Evolutionary conservation across 768 basidiomycete genomes (phyloP).

Genomic region (Dictyophora rubrovolvata): DNA sequence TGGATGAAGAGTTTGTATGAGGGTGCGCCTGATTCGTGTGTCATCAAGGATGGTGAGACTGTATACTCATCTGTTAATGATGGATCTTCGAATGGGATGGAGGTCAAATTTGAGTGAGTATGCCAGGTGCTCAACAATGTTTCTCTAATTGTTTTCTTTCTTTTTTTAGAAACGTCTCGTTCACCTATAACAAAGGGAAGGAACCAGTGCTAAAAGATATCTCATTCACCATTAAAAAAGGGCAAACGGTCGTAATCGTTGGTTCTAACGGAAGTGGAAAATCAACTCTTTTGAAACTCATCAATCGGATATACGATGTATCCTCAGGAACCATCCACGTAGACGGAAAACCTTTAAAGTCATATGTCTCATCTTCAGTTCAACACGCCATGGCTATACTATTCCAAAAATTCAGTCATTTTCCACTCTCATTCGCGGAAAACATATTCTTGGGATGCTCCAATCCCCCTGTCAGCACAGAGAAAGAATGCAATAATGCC

Average conservation of each 20-base stretch:
- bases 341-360: conserved; percentile 29
- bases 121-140: not conserved
- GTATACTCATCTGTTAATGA: conserved; percentile 1
- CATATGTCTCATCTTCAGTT: conserved; percentile 30
- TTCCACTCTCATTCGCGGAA: conserved; percentile 36
- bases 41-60: conserved; percentile 4
- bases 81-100: conserved; percentile 6
- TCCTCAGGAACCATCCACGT: conserved; percentile 34
- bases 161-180: conserved; percentile 7
- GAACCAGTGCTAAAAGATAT: conserved; percentile 18
- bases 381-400: conserved; percentile 37
- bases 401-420: conserved; percentile 39
- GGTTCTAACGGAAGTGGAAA: conserved; percentile 27
- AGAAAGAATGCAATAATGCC: not conserved
- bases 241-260: conserved; percentile 25
- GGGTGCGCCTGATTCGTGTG: not conserved
- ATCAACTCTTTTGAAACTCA: conserved; percentile 35
- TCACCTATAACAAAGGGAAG: conserved; percentile 20
- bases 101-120: conserved; percentile 7
- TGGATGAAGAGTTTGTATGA: conserved; percentile 9
- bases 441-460: conserved; percentile 29
- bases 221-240: conserved; percentile 22
- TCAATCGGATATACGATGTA: conserved; percentile 40
- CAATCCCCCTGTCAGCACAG: not conserved
- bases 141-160: not conserved